Conservation (phyloP, 805 yeast species). For the Candida corydali region DNA sequence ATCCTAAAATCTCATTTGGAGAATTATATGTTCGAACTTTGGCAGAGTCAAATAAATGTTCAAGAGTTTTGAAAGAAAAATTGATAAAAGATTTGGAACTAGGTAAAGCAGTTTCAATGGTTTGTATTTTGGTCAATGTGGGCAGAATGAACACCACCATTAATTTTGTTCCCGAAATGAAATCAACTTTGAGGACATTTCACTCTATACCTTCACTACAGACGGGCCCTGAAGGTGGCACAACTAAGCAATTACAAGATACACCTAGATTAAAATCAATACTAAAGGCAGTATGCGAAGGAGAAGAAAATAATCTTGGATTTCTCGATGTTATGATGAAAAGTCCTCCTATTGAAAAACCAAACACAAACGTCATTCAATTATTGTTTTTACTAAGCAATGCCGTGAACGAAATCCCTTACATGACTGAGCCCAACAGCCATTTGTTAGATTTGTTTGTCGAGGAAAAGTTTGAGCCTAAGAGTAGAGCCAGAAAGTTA, state of each 20-base stretch:
- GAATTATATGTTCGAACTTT: slow-evolving; percentile 79
- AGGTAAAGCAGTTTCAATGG: slow-evolving; percentile 71
- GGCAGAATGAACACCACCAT: slow-evolving; percentile 95
- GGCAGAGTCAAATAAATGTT: slow-evolving; percentile 78
- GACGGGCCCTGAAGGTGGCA: slow-evolving; percentile 49
- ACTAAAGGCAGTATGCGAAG: slow-evolving; percentile 81
- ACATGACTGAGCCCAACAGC: slow-evolving; percentile 22
- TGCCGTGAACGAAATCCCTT: slow-evolving; percentile 50
- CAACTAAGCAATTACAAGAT: slow-evolving; percentile 77
- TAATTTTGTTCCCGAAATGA: slow-evolving; percentile 93
- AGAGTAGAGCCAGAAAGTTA: slow-evolving; percentile 65
- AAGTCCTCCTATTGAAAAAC: slow-evolving; percentile 27
- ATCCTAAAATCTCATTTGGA: slow-evolving; percentile 64
- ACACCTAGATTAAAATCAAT: slow-evolving; percentile 92
- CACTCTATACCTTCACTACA: slow-evolving; percentile 92
- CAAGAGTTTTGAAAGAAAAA: slow-evolving; percentile 77
- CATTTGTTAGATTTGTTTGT: slow-evolving; percentile 74
- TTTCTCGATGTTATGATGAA: slow-evolving; percentile 44
- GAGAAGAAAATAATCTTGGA: slow-evolving; percentile 44
- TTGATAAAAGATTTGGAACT: slow-evolving; percentile 56
- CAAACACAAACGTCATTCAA: slow-evolving; percentile 64
- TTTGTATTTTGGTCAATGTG: slow-evolving; percentile 81
- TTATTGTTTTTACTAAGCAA: slow-evolving; percentile 71
- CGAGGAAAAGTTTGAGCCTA: slow-evolving; percentile 55
- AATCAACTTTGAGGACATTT: slow-evolving; percentile 85